Conservation (phyloP, 805 yeast genomes). For the Candida nonsorbophila region DNA sequence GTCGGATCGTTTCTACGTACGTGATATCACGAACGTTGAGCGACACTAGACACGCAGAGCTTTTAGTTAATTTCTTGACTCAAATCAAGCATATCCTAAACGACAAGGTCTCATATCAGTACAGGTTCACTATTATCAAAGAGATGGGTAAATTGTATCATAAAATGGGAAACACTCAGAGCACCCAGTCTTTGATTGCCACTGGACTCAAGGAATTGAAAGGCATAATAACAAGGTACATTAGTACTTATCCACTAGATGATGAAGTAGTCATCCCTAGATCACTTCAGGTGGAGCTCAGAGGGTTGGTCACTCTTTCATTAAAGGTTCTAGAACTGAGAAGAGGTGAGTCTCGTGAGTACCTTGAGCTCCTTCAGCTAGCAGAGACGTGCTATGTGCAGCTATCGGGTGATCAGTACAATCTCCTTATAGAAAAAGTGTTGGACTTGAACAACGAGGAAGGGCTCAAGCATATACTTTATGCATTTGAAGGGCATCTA, state of each 20-base stretch:
- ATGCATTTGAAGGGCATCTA: conserved; percentile 23
- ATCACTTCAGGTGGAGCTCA: conserved; percentile 13
- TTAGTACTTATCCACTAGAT: conserved; percentile 13
- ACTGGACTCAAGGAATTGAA: conserved; percentile 20
- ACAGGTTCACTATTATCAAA: conserved; percentile 18
- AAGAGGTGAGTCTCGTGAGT: conserved; percentile 6
- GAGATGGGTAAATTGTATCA: conserved; percentile 26
- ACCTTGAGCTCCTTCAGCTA: conserved; percentile 5
- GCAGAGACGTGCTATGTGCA: conserved; percentile 6
- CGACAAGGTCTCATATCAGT: conserved; percentile 13
- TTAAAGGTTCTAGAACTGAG: conserved; percentile 7
- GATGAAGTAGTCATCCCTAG: conserved; percentile 11
- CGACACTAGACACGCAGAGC: conserved; percentile 12
- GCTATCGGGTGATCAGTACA: conserved; percentile 16
- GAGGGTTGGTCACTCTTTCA: conserved; percentile 13
- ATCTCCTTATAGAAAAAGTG: conserved; percentile 9
- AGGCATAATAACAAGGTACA: conserved; percentile 8
- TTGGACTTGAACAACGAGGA: conserved; percentile 1
- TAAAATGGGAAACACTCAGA: conserved; percentile 14
- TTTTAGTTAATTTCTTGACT: conserved; percentile 23
- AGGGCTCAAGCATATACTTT: conserved; percentile 10
- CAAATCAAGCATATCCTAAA: conserved; percentile 16
- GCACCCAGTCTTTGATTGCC: conserved; percentile 17
- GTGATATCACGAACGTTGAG: conserved; percentile 12
- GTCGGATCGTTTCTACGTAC: conserved; percentile 21